Base-by-base conservation (phyloP, 2,329 filamentous ascomycete species). In the Cercospora zeina region DNA sequence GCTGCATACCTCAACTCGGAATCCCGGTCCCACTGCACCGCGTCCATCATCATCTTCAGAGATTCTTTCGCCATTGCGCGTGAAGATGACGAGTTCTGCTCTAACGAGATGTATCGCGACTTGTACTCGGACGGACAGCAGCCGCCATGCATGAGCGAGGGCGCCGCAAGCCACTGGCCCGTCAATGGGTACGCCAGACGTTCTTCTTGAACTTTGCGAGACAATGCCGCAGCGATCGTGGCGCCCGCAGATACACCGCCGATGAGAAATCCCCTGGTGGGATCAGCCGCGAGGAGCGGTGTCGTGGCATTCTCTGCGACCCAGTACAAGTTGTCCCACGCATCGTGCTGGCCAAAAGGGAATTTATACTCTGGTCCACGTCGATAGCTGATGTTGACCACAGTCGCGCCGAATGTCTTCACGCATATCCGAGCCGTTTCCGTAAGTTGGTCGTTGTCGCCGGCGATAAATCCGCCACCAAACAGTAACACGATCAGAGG, bases 221-320 rank as follows among this genome's bases (percentile, higher is more conserved):
- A 70, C 2, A 78, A 64, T 0, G 77, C 74, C 1, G 77, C 74
- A 5, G 73, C 63, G 21, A 80, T 72, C 54, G 77, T 78, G 11
- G 73, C 79, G 14, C 79, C 80, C 4, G 82, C 80, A 10, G 78
- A 81, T 1, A 76, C 75, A 0, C 82, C 82, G 14, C 80, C 80
- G 11, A 82, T 61, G n/a, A 84, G 63, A 63, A 84, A 83, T 0
- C 80, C 81, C 11, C 73, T 72, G 4, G 72, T 69, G 0, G 78
- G 75, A 60, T 82, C 75, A 9, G 77, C 77, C 7, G 74, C 75
- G 3, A 81, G 66, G 1, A 71, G 58, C 19, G 69, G 36, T 9
- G 58, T 66, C 5, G 59, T 55, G 16, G 79, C 77, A 60, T 82
- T 78, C 13, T 72, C 64, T 8, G 65, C 68, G 11, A 78, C 72